These are phyloP conservation scores for Coemansia sp. DNA, from an alignment of 192 early-diverging fungal genomes.

Conservation along the genomic window DNA sequence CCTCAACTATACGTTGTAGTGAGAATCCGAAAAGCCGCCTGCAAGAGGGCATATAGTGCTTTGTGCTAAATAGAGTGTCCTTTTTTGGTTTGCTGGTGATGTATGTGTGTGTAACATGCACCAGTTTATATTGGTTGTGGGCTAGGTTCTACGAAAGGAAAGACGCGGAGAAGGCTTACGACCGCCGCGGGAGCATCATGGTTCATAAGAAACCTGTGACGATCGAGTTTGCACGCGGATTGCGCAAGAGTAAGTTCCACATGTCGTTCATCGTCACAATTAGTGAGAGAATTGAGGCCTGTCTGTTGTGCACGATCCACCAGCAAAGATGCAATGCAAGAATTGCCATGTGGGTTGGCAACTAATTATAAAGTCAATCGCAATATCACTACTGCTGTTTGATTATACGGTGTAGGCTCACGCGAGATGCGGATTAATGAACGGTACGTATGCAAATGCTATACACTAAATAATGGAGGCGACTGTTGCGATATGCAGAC, in stretches of 20 bases:
- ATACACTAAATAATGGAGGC: not conserved
- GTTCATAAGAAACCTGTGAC: constrained; percentile 35
- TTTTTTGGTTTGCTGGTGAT: too few relatives aligned
- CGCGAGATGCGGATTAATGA: constrained; percentile 51
- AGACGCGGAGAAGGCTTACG: constrained; percentile 53
- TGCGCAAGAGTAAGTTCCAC: constrained; percentile 48
- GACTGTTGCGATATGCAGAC: not conserved
- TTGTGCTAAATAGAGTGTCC: not conserved
- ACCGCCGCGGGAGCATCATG: constrained; percentile 32
- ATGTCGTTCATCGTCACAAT: not conserved
- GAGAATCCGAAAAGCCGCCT: not conserved
- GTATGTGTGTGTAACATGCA: not conserved
- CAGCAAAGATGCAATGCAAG: not conserved
- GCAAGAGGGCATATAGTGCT: not conserved
- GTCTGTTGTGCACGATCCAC: not conserved
- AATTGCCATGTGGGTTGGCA: not conserved
- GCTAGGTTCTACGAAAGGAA: constrained; percentile 50
- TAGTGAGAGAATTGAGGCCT: not conserved
- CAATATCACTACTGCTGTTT: not conserved
- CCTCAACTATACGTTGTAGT: not conserved
- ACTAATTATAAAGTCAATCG: not conserved
- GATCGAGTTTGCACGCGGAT: constrained; percentile 55
- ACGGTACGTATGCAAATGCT: constrained; percentile 28
- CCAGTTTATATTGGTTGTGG: not conserved
- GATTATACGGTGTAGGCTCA: constrained; percentile 31